A percentile compares a stretch with the other conserved stretches of the same genome.
phyloP scores from a whole-genome alignment of 148 eudicot genomes.

The Cornus suecica region DNA sequence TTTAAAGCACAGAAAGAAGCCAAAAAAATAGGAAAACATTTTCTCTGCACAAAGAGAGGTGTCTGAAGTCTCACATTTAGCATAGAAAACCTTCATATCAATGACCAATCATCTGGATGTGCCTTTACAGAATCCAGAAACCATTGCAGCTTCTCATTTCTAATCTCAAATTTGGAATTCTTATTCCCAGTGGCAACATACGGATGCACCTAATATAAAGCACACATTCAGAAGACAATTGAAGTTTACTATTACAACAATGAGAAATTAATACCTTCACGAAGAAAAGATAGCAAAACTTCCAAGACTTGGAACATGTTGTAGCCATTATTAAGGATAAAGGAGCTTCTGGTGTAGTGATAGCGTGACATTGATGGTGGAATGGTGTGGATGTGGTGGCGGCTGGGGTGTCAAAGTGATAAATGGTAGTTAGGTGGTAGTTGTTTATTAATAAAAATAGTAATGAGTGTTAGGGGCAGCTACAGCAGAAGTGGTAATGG shows the following conservation, averaged over 20 bases:
- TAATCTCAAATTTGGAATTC: constrained; percentile 86
- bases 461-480: not conserved
- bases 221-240: not conserved
- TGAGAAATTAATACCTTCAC: not conserved
- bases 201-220: constrained; percentile 46
- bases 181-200: constrained; percentile 96
- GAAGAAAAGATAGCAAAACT: not conserved
- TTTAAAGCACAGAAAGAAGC: not conserved
- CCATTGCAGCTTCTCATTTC: constrained; percentile 97
- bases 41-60: not conserved
- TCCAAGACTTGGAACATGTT: not conserved
- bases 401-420: not conserved
- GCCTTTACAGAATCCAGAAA: constrained; percentile 95
- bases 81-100: not conserved
- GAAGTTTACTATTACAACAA: not conserved
- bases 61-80: not conserved
- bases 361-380: not conserved
- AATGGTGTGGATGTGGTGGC: too few relatives aligned
- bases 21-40: not conserved
- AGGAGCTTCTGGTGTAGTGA: not conserved
- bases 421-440: not conserved
- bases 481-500: not conserved
- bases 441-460: not conserved
- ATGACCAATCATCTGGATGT: constrained; percentile 37
- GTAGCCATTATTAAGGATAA: not conserved